These are phyloP conservation scores for Paramyrothecium roridum DNA, from an alignment of 2,329 filamentous ascomycete species.

Conservation along the genomic window DNA sequence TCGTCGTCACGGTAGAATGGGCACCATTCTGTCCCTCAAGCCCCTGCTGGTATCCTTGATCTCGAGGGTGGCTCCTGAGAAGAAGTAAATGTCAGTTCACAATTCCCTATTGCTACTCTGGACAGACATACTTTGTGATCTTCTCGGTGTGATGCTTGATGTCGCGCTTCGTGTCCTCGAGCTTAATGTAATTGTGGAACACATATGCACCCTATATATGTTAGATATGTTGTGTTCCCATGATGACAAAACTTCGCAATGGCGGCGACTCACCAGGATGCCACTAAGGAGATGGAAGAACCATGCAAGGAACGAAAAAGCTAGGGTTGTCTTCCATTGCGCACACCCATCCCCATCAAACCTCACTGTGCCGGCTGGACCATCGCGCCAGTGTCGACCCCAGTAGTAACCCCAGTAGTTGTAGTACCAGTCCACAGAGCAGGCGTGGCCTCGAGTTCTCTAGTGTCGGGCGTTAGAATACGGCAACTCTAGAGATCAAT, in stretches of 20 bases:
- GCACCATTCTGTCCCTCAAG: too few relatives aligned
- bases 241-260: neutral
- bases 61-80: neutral
- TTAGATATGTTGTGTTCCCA: neutral
- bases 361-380: slow-evolving; percentile 6
- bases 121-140: neutral
- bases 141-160: neutral
- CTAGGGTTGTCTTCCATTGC: slow-evolving; percentile 16
- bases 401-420: slow-evolving; percentile 24
- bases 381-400: slow-evolving; percentile 13
- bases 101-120: neutral
- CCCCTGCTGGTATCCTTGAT: neutral
- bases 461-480: slow-evolving; percentile 1
- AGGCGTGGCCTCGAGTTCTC: slow-evolving; percentile 8
- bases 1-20: too few relatives aligned
- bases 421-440: slow-evolving; percentile 15
- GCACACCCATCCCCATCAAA: slow-evolving; percentile 12
- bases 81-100: neutral
- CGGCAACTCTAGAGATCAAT: neutral
- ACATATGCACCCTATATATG: neutral
- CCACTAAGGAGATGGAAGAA: slow-evolving; percentile 15
- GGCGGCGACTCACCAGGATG: slow-evolving; percentile 11
- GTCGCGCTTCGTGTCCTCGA: neutral
- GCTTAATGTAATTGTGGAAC: neutral
- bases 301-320: slow-evolving; percentile 18